A percentile compares a stretch with the other conserved stretches of the same genome.
Evolutionary conservation across 768 basidiomycete genomes (phyloP).

Genomic region (Neoboletus brunneissimus): DNA sequence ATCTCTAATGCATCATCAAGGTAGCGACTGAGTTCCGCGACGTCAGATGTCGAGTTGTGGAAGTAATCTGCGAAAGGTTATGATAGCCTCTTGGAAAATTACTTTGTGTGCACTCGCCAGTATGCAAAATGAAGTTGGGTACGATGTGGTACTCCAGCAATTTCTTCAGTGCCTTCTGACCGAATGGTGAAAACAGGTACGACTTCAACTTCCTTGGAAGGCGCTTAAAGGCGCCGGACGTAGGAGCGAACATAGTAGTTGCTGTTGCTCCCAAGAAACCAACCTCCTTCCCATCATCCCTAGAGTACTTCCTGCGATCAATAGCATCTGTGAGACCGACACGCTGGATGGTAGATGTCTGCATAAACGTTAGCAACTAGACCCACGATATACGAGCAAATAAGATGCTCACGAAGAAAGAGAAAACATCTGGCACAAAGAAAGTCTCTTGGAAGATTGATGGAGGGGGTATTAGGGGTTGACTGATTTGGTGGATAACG

Average conservation of each 20-base stretch:
- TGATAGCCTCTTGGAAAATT: background rate
- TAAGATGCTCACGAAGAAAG: conserved; percentile 7
- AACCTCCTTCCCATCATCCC: background rate
- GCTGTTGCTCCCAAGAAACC: conserved; percentile 2
- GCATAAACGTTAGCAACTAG: background rate
- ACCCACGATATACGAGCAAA: background rate
- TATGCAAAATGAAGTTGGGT: conserved; percentile 2
- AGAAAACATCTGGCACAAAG: conserved; percentile 5
- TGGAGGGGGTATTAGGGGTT: conserved; percentile 9
- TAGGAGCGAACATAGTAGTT: conserved; percentile 8
- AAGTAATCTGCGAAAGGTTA: conserved; percentile 7
- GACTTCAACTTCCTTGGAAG: conserved; percentile 7
- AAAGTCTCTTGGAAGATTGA: conserved; percentile 16
- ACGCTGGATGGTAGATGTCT: conserved; percentile 16
- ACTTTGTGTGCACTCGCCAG: conserved; percentile 1
- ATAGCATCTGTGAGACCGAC: conserved; percentile 8
- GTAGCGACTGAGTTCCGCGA: background rate
- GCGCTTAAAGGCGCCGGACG: conserved; percentile 6
- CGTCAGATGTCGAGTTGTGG: conserved; percentile 7
- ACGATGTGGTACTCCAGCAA: conserved; percentile 15
- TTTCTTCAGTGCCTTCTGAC: conserved; percentile 11
- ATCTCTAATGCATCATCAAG: background rate
- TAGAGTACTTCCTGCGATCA: background rate
- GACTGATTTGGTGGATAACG: conserved; percentile 15
- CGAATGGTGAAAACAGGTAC: conserved; percentile 15